Conservation (phyloP, 148 eudicot species). For the Limonium bicolor region DNA sequence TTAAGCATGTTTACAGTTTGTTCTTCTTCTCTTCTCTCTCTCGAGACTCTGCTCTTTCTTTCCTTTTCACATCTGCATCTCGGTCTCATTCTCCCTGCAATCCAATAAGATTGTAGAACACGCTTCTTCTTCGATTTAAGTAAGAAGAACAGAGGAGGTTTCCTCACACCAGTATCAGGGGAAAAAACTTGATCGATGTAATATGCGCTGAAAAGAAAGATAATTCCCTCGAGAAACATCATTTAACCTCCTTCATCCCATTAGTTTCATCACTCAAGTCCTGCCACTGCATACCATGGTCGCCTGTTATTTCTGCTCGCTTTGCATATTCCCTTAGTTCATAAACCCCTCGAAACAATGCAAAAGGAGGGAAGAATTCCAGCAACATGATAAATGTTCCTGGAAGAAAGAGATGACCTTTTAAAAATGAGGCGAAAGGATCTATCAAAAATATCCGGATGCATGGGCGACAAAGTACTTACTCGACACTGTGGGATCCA, state of each 20-base stretch:
- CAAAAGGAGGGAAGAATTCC: slow-evolving; percentile 85
- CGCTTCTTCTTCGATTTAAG: slow-evolving; percentile 28
- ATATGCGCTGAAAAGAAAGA: slow-evolving; percentile 51
- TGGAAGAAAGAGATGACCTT: slow-evolving; percentile 16
- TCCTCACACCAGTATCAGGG: slow-evolving; percentile 45
- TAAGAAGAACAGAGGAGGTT: slow-evolving; percentile 41
- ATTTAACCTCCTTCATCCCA: slow-evolving; percentile 64
- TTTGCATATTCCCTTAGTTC: slow-evolving; percentile 57
- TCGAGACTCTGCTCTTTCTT: too few relatives aligned
- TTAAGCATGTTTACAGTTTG: too few relatives aligned
- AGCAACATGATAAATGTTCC: slow-evolving; percentile 63
- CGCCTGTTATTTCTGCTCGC: slow-evolving; percentile 32
- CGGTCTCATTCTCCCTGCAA: too few relatives aligned
- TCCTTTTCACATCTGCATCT: too few relatives aligned
- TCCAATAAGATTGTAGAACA: too few relatives aligned
- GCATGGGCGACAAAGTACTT: too few relatives aligned
- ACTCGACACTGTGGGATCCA: too few relatives aligned
- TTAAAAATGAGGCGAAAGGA: too few relatives aligned
- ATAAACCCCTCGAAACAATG: slow-evolving; percentile 63
- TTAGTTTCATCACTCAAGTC: slow-evolving; percentile 43
- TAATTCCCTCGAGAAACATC: slow-evolving; percentile 63
- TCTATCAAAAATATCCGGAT: too few relatives aligned
- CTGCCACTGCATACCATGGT: slow-evolving; percentile 72
- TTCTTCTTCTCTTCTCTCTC: too few relatives aligned
- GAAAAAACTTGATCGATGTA: slow-evolving; percentile 57